Evolutionary conservation across 2,329 filamentous ascomycete genomes (phyloP), one percentile per base, ranked within the genome.

Genomic region (Pseudohalonectria lignicola): DNA sequence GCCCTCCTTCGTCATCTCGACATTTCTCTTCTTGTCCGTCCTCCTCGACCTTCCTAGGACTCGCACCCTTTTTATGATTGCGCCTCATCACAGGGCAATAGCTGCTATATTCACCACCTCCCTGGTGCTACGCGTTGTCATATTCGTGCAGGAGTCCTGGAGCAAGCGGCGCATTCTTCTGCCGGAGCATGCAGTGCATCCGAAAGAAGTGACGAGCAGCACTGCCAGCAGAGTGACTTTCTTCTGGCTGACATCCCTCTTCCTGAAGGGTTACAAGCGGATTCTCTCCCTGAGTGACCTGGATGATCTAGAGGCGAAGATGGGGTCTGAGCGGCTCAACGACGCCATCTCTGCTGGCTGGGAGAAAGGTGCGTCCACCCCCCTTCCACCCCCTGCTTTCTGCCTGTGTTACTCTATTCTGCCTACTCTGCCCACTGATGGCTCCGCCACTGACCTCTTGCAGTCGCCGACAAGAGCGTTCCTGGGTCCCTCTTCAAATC

Each of bases 171-270:
- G 47, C 4, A 55, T 66, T 4, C 48, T 69, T 3, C 51, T 57
- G 13, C 42, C 69, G n/a, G n/a, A 12, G 12, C 16, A 28, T 2
- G 62, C 61, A 0, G 71, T 76, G 43, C 63, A 64, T 5, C 71
- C 64, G 2, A 39, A 39, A 2, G 44, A 46, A 21, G 39, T 37
- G 10, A 34, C 15, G 33, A 67, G 62, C 39, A 62, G 69, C 5
- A 54, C 70, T 13, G 67, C 66, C 45, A 71, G 59, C 43, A 54
- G 58, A 33, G 54, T 53, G 0, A 53, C 71, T 13, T 75, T 74
- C 46, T 66, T 60, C 53, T 76, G 71, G 71, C 51, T 74, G 39
- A 71, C 67, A 40, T 58, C 61, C 2, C 48, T 77, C 7, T 67
- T 78, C 31, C 56, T 60, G 16, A 53, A 57, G 4, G 73, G 74